These are phyloP conservation scores for Barbarea vulgaris DNA, from an alignment of 345 rosid species.

Conservation along the genomic window DNA sequence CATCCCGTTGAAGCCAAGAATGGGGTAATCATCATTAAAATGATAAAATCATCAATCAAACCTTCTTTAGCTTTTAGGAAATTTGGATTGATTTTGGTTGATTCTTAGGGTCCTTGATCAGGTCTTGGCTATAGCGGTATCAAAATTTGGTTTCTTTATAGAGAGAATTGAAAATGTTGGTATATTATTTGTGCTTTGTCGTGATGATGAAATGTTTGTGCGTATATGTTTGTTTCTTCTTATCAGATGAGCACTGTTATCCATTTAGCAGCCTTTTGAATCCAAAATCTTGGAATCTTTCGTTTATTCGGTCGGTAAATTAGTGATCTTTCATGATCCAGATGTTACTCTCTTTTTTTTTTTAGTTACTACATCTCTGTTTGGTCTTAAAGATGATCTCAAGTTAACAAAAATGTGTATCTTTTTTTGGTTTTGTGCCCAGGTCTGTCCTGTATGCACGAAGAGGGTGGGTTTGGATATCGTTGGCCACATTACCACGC, in stretches of 20 bases:
- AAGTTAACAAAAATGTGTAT: not conserved
- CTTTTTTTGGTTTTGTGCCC: conserved; percentile 27
- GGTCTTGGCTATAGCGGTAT: not conserved
- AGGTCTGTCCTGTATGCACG: conserved; percentile 80
- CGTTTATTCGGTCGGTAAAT: conserved; percentile 23
- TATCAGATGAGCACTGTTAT: conserved; percentile 33
- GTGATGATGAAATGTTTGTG: conserved; percentile 27
- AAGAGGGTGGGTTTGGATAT: conserved; percentile 72
- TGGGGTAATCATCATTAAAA: conserved; percentile 55
- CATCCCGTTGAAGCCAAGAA: conserved; percentile 83
- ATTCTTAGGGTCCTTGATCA: conserved; percentile 13
- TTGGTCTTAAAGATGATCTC: not conserved
- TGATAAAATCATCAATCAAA: not conserved
- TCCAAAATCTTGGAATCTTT: conserved; percentile 37
- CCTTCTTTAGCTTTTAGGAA: not conserved
- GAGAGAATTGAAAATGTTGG: conserved; percentile 2
- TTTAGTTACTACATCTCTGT: not conserved
- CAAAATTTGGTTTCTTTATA: not conserved
- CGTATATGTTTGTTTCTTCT: conserved; percentile 28
- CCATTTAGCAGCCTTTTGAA: conserved; percentile 35
- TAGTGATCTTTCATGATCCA: conserved; percentile 37
- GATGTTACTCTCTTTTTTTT: conserved; percentile 4
- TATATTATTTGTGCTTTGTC: not conserved
- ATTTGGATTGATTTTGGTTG: not conserved
- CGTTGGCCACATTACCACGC: conserved; percentile 71